Evolutionary conservation across 208 protist genomes (phyloP), one percentile per base, ranked within the genome.

Genomic region (Trypanosoma mega): DNA sequence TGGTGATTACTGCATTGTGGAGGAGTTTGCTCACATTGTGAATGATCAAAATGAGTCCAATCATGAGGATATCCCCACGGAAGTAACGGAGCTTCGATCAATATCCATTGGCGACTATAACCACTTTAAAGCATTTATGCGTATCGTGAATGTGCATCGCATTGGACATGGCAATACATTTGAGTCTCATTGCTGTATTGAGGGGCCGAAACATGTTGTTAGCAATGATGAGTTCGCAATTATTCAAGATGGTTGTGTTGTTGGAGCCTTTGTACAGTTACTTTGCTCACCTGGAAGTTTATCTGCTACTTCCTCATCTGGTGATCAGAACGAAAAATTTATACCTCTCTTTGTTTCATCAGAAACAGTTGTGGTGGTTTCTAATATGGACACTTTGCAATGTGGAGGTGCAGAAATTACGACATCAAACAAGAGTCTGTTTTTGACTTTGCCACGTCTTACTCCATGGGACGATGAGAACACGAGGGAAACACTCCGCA

Each of bases 71-170:
- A 21, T 14, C 2, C 11, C 11, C n/a, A n/a, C 12, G 30, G 47
- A 9, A 1, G 16, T 4, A 49, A 18, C 48, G 2, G 0, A 21
- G 23, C 14, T 29, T 34, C 16, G 48, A 23, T 31, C 24, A n/a
- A 58, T 67, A 41, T 31, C 50, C 6, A 58, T 58, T 45, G 60
- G 60, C 27, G 14, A 48, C 1, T 69, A 71, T 53, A 79, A 79
- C 29, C 73, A 78, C 54, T 68, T 82, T 29, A 81, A 88, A n/a
- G 65, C 81, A 6, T 76, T 71, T 58, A 44, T 73, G 1, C 34
- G 23, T 23, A 21, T 83, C 27, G 26, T 21, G 31, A 64, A 60
- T 39, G 30, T 67, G n/a, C 9, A 37, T 4, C 31, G 23, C 23
- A 65, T 82, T 29, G 80, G 72, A 4, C 23, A 43, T 2, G 64